Conservation (phyloP, 1,139 yeast genomes). For the Protomyces inouyei region DNA sequence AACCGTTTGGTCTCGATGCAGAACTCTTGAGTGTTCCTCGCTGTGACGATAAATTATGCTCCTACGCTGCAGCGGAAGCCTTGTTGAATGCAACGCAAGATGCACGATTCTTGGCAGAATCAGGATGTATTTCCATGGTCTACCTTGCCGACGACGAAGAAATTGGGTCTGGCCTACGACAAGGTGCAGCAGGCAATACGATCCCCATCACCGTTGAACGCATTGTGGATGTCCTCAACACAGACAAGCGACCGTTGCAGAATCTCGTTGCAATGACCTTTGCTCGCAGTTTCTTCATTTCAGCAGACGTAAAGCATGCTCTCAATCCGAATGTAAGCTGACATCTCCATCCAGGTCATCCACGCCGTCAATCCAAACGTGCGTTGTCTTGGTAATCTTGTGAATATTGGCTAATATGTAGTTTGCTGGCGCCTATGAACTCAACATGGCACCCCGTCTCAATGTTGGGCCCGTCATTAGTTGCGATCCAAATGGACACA, state of each 20-base stretch:
- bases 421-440: conserved; percentile 58
- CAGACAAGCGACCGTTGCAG: conserved; percentile 47
- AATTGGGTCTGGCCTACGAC: conserved; percentile 82
- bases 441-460: conserved; percentile 69
- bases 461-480: conserved; percentile 69
- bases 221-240: conserved; percentile 50
- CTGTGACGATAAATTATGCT: conserved; percentile 85
- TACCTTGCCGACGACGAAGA: conserved; percentile 92
- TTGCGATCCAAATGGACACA: conserved; percentile 70
- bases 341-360: conserved; percentile 7
- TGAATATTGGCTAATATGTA: conserved; percentile 24
- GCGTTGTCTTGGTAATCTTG: background rate
- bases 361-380: conserved; percentile 27
- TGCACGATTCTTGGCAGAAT: conserved; percentile 56
- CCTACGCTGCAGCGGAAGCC: conserved; percentile 73
- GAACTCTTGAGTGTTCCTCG: conserved; percentile 91
- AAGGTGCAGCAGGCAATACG: conserved; percentile 90
- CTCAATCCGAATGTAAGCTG: conserved; percentile 70
- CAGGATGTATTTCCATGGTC: conserved; percentile 54
- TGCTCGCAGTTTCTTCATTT: conserved; percentile 72
- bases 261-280: conserved; percentile 38
- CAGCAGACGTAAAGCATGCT: conserved; percentile 95
- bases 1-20: conserved; percentile 79
- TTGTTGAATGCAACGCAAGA: conserved; percentile 45
- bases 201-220: conserved; percentile 71